These are phyloP conservation scores for Theileria parva DNA, from an alignment of 169 alveolate genomes.

Conservation along the genomic window DNA sequence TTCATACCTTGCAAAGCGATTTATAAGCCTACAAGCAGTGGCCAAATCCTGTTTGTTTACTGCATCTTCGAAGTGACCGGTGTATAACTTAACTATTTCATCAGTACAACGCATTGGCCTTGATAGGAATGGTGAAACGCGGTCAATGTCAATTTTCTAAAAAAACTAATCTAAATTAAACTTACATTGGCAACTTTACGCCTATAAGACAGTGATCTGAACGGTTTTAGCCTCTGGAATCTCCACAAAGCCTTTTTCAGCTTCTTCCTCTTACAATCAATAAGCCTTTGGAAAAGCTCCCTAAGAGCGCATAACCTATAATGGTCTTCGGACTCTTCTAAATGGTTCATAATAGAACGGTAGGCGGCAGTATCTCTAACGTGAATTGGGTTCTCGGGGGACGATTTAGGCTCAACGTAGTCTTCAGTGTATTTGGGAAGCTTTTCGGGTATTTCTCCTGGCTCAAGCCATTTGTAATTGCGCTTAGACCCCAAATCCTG, in stretches of 20 bases:
- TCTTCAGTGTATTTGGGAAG: conserved; percentile 51
- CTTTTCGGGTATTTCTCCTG: conserved; percentile 49
- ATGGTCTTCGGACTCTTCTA: conserved; percentile 17
- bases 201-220: conserved; percentile 12
- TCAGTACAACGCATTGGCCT: conserved; percentile 74
- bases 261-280: conserved; percentile 50
- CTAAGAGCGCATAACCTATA: conserved; percentile 30
- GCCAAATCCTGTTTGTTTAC: conserved; percentile 73
- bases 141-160: conserved; percentile 59
- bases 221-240: conserved; percentile 62
- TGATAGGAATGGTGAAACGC: conserved; percentile 73
- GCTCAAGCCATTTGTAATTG: conserved; percentile 51
- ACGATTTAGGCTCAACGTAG: conserved; percentile 55
- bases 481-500: conserved; percentile 42
- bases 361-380: conserved; percentile 61
- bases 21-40: conserved; percentile 68
- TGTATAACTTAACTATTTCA: conserved; percentile 61
- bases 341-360: conserved; percentile 35
- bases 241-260: conserved; percentile 50
- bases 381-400: conserved; percentile 56
- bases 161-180: conserved; percentile 14
- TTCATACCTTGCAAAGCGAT: conserved; percentile 62
- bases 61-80: conserved; percentile 67
- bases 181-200: conserved; percentile 67
- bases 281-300: conserved; percentile 48